Conservation (phyloP, 75 land plant genomes). For the Larix kaempferi region DNA sequence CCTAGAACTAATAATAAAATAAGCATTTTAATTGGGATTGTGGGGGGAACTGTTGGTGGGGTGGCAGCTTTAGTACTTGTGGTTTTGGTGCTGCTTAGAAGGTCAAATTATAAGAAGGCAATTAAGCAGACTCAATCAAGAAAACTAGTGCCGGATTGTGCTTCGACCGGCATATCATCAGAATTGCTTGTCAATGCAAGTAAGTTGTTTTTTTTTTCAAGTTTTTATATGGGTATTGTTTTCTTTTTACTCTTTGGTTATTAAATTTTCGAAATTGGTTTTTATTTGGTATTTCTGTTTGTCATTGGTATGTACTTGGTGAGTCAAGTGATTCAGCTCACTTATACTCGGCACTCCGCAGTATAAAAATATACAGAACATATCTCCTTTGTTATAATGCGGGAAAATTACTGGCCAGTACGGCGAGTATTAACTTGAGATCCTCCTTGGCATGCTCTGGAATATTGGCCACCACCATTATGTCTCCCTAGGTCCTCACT, state of each 20-base stretch:
- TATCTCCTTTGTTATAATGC: no score
- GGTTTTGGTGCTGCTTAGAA: constrained; percentile 20
- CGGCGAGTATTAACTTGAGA: no score
- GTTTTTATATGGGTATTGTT: background rate
- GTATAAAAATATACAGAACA: no score
- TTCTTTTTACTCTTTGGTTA: no score
- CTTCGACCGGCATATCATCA: constrained; percentile 29
- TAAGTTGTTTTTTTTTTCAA: constrained; percentile 20
- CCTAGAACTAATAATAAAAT: background rate
- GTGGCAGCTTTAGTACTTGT: constrained; percentile 26
- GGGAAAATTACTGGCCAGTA: no score
- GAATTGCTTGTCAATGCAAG: constrained; percentile 54
- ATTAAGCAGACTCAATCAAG: constrained; percentile 11
- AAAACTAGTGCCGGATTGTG: constrained; percentile 18
- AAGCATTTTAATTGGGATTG: constrained; percentile 17
- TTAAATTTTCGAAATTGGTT: no score
- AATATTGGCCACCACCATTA: no score
- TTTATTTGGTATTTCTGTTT: background rate
- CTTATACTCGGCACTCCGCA: no score
- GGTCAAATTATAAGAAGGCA: constrained; percentile 11
- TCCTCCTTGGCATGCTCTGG: no score
- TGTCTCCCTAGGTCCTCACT: no score
- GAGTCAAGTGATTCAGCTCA: no score
- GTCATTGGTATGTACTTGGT: no score
- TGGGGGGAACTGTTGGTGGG: constrained; percentile 50